These are phyloP conservation scores for Sporisorium iseilematis-ciliati DNA, from an alignment of 1,284 basidiomycete species.

Conservation along the genomic window DNA sequence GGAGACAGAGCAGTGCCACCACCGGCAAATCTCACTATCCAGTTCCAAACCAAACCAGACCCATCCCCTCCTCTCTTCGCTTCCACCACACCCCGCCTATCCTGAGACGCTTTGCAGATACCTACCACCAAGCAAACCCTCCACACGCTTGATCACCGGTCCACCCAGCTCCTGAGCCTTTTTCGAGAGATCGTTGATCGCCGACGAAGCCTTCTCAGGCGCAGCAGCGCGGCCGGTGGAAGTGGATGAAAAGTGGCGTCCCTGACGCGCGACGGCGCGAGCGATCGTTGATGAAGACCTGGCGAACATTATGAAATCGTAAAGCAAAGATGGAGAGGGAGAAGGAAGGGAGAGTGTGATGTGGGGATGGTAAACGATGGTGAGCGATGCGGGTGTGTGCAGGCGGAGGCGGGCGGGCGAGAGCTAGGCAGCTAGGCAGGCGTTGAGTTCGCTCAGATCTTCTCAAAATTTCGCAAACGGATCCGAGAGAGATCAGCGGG, in stretches of 20 bases:
- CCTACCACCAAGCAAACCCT: conserved; percentile 62
- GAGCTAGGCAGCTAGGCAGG: too few species aligned
- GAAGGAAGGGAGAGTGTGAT: not conserved
- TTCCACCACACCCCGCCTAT: too few species aligned
- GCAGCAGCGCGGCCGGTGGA: conserved; percentile 15
- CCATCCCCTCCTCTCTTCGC: too few species aligned
- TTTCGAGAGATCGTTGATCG: conserved; percentile 44
- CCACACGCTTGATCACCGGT: conserved; percentile 53
- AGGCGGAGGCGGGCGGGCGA: too few species aligned
- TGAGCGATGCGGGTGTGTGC: not conserved
- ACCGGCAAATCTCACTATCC: too few species aligned
- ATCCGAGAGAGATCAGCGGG: too few species aligned
- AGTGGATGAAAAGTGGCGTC: conserved; percentile 28
- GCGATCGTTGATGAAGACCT: conserved; percentile 28
- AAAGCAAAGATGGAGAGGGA: not conserved
- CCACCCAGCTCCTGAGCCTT: conserved; percentile 62
- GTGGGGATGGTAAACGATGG: conserved; percentile 1
- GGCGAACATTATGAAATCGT: conserved; percentile 27
- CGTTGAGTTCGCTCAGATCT: too few species aligned
- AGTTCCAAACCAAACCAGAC: too few species aligned
- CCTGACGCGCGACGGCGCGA: conserved; percentile 34
- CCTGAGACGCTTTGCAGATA: conserved; percentile 3
- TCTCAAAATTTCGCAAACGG: too few species aligned
- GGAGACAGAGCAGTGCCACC: not conserved
- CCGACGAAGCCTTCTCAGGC: conserved; percentile 38